Conservation (phyloP, 169 alveolate species). For the Amoebophrya sp. region DNA sequence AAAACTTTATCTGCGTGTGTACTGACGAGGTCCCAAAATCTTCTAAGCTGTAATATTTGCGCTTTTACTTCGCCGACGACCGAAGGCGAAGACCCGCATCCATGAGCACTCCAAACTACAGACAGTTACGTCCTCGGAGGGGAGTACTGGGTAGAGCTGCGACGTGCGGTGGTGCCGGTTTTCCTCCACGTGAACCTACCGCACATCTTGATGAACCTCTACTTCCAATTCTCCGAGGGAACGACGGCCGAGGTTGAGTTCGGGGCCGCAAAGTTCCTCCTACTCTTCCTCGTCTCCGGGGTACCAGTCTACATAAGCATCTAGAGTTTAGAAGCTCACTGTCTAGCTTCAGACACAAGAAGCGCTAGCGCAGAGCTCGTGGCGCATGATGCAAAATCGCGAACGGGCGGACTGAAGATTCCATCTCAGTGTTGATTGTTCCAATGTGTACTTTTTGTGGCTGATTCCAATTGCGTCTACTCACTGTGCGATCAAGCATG, state of each 20-base stretch:
- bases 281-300: background rate
- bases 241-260: background rate
- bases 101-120: background rate
- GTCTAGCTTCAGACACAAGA: background rate
- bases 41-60: background rate
- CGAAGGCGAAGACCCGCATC: background rate
- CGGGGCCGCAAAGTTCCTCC: background rate
- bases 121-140: background rate
- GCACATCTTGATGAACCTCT: background rate
- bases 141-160: background rate
- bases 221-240: background rate
- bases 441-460: background rate
- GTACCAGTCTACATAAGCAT: background rate
- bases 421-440: too few relatives aligned
- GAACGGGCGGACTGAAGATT: background rate
- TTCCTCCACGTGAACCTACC: background rate
- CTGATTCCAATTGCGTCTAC: too few relatives aligned
- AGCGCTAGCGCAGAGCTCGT: background rate
- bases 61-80: background rate
- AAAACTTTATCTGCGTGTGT: background rate
- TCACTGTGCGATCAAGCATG: too few relatives aligned
- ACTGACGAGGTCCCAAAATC: background rate
- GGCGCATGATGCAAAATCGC: background rate
- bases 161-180: background rate
- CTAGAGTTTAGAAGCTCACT: background rate